Evolutionary conservation across 768 basidiomycete species (phyloP), one percentile per base, ranked within the genome.

Genomic region (Lactifluus volemus): DNA sequence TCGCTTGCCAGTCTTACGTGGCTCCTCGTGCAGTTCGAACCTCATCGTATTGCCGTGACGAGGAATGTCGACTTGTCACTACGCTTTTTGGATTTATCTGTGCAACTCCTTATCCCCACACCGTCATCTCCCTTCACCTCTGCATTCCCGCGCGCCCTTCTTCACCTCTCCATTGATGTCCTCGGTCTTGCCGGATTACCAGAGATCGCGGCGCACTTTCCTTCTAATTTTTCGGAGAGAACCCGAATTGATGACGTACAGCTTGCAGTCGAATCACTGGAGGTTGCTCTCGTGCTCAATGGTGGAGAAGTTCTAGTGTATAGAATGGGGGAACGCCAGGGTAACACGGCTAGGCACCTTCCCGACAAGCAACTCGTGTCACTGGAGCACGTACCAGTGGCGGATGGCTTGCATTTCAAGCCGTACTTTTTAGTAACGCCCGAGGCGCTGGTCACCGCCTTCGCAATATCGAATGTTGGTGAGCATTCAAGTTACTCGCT

Each of bases 391-490:
- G 67, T 85, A 34, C 69, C 74, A 10, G 70, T 70, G n/a, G 58
- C 69, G 10, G 68, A 66, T 32, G 73, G 70, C 9, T 75, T 76
- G 47, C 78, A 79, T 38, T 85, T 85, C 63, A 76, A 75, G 34
- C 89, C 90, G 0, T 80, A 79, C 59, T 79, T 88, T 51, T 76
- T 88, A 62, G 70, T 92, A 36, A 72, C 74, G 32, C 70, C 81
- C 39, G 71, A 73, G 25, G 82, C 82, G 1, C 73, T 75, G 0
- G 75, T 83, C 3, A 76, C 79, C 5, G 77, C 81, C 19, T 82
- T 79, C 68, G 83, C 86, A 6, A 70, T 89, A 12, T 85, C 85
- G 11, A 85, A 92, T 69, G 81, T 89, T 51, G 92, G 92, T 87
- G 60, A 68, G 79, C 71, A 45, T 10, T 29, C 47, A 21, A 34